These are phyloP conservation scores for Pseudogymnoascus sp. DNA, from an alignment of 2,329 filamentous ascomycete genomes.

Conservation along the genomic window DNA sequence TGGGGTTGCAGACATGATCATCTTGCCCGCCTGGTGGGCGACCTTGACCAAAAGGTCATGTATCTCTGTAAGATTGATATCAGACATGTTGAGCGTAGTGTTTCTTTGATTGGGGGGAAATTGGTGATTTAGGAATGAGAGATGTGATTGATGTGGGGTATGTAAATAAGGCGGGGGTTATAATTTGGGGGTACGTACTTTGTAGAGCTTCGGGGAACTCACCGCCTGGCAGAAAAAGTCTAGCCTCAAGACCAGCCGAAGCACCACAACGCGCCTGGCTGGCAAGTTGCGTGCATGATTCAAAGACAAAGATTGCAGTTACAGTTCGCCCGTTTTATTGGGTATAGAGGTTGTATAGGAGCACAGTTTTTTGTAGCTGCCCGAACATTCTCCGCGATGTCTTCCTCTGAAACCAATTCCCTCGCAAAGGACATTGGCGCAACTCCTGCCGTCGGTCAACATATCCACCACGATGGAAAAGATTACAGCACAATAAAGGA, in stretches of 20 bases:
- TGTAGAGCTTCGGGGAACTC: not conserved
- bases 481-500: conserved; percentile 56
- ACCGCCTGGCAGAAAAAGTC: conserved; percentile 11
- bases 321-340: not conserved
- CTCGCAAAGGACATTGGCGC: conserved; percentile 21
- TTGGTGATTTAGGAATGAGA: not conserved
- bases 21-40: conserved; percentile 55
- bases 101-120: not conserved
- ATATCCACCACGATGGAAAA: conserved; percentile 37
- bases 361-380: not conserved
- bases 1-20: conserved; percentile 55
- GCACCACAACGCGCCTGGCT: not conserved
- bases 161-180: not conserved
- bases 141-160: conserved; percentile 2
- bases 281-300: conserved; percentile 7
- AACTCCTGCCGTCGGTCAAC: conserved; percentile 24
- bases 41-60: conserved; percentile 52
- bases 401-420: not conserved
- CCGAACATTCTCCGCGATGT: not conserved
- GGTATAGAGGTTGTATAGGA: not conserved
- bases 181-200: conserved; percentile 6
- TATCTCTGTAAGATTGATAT: conserved; percentile 51
- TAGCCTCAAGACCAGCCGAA: not conserved
- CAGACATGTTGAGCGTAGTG: conserved; percentile 35
- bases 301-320: not conserved